Evolutionary conservation across 495 filamentous ascomycete genomes (phyloP).

Genomic region (Glonium stellatum): DNA sequence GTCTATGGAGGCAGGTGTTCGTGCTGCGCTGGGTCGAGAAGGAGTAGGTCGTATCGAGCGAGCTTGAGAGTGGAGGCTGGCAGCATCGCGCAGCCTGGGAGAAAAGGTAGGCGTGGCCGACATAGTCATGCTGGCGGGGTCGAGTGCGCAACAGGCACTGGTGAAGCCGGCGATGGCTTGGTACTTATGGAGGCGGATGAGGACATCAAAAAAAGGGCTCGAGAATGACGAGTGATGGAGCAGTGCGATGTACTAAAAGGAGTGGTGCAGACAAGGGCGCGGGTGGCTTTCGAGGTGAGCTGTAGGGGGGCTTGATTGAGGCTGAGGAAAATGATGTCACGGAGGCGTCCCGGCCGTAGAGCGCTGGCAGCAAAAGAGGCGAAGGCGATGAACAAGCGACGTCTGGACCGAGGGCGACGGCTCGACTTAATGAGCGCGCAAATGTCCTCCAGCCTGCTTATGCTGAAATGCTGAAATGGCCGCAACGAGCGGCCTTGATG

Average conservation of each 20-base stretch:
- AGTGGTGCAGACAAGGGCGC: background rate
- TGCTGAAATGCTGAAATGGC: no score
- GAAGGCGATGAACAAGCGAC: background rate
- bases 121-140: conserved; percentile 6
- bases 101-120: conserved; percentile 19
- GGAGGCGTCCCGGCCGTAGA: background rate
- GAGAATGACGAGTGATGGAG: conserved; percentile 6
- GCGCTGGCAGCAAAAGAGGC: background rate
- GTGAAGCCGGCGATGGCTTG: conserved; percentile 3
- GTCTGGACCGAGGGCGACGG: background rate
- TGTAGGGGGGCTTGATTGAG: background rate
- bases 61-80: conserved; percentile 6
- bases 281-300: background rate
- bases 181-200: background rate
- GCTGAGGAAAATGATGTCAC: conserved; percentile 6
- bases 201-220: conserved; percentile 4
- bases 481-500: no score
- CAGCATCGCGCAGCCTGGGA: conserved; percentile 13
- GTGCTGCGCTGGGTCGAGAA: conserved; percentile 4
- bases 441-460: no score
- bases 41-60: conserved; percentile 11
- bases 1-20: conserved; percentile 4
- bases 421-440: no score
- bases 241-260: background rate
- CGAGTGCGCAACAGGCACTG: background rate